Base-by-base conservation (phyloP, 1,284 basidiomycete species). In the Sporisorium scitamineum region DNA sequence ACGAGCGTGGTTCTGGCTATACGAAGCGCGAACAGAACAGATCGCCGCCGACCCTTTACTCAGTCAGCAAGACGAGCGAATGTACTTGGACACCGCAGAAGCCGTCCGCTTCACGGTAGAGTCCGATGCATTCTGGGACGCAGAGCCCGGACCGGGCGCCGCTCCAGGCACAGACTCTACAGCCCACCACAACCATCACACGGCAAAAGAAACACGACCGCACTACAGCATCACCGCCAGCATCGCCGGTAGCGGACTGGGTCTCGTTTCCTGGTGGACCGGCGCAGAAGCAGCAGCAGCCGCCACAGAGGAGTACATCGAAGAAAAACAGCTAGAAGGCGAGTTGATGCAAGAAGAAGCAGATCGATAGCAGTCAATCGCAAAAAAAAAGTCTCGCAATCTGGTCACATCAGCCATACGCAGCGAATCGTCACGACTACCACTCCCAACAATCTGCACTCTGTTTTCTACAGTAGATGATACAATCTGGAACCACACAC, bases 81-180 rank as follows among this genome's bases (percentile, higher is more conserved):
- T 95, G 89, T 96, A 94, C 85, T 91, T 97, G 67, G 93, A 94
- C 82, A 87, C 90, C 57, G 90, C 90, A 29, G 94, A 97, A 80
- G 88, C 92, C 37, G 88, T 97, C n/a, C 91, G 95, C 20, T 90
- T 96, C 44, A 91, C 94, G 3, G 91, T 97, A 13, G 94, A 96
- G 84, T 88, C 89, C 2, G 93, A 96, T 80, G 91, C 93, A 76
- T 97, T 96, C 85, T 92, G 91, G 83, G 95, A 97, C 80, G 91
- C 94, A 74, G 93, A 95, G 80, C 95, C 95, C 0, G 93, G 93
- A 2, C 94, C 94, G 1, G 82, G 81, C 0, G 62, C 65, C 13
- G 74, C 76, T 22, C 61, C 70, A 22, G 24, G 64, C 2, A 34
- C 34, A 24, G 57, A 56, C 5, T 41, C 54, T 7, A 3, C 39